Evolutionary conservation across 1,284 basidiomycete genomes (phyloP).

Genomic region (Trichosporon ovoides): DNA sequence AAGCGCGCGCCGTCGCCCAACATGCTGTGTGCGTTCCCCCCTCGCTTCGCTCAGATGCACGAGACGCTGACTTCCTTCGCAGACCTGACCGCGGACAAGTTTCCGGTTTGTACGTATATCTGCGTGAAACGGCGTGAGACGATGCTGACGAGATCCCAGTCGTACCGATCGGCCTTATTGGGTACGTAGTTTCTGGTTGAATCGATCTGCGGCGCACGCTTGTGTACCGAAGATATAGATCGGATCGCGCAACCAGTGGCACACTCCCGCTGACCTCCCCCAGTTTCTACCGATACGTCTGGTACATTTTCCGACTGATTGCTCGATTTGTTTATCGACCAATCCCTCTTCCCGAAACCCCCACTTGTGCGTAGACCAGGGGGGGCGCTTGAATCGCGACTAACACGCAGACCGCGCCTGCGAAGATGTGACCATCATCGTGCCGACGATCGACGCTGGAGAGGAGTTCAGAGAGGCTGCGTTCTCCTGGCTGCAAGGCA

Average conservation of each 20-base stretch:
- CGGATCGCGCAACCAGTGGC: background rate
- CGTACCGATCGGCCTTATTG: constrained; percentile 23
- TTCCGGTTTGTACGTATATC: constrained; percentile 63
- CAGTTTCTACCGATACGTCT: constrained; percentile 71
- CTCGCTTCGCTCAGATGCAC: background rate
- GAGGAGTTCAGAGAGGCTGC: constrained; percentile 91
- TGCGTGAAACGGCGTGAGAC: background rate
- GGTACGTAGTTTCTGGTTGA: constrained; percentile 10
- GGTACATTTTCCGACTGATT: constrained; percentile 75
- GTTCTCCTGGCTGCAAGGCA: constrained; percentile 79
- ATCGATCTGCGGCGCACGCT: background rate
- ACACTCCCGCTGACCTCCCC: background rate
- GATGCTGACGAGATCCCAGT: constrained; percentile 10
- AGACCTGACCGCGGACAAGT: constrained; percentile 69
- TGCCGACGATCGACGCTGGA: constrained; percentile 88
- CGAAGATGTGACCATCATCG: constrained; percentile 91
- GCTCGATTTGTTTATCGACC: constrained; percentile 73
- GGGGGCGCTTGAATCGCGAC: background rate
- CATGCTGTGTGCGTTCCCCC: constrained; percentile 19
- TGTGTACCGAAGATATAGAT: too few relatives aligned
- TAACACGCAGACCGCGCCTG: constrained; percentile 51
- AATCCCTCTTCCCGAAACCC: constrained; percentile 76
- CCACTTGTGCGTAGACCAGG: constrained; percentile 61
- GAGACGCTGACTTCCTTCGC: constrained; percentile 31
- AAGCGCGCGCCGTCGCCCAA: constrained; percentile 11